Percentiles rank a stretch among this genome's conserved stretches.
These are phyloP conservation scores for Candida montana DNA, from an alignment of 805 yeast genomes.

Conservation along the genomic window DNA sequence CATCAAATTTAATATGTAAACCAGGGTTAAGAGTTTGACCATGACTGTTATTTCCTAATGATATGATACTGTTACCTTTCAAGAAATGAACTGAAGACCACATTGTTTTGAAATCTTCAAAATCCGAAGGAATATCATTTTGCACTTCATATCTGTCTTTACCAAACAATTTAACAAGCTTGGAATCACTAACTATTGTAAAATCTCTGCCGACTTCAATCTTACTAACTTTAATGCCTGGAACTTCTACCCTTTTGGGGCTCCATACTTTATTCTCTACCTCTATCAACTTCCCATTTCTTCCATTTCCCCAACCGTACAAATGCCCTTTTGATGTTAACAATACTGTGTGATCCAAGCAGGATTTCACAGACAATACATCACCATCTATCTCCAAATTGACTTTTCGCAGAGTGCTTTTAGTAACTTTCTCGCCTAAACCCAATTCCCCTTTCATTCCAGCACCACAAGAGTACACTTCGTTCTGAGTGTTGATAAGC, in stretches of 20 bases:
- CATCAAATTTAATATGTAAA: conserved; percentile 18
- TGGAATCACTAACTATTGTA: conserved; percentile 33
- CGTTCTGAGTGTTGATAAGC: conserved; percentile 36
- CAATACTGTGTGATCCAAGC: conserved; percentile 43
- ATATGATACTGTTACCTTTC: conserved; percentile 27
- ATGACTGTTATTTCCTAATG: conserved; percentile 74
- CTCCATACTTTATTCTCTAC: conserved; percentile 12
- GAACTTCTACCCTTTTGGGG: conserved; percentile 8
- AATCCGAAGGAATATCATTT: background rate
- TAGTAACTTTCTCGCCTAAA: conserved; percentile 26
- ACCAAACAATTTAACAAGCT: conserved; percentile 27
- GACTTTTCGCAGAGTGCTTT: conserved; percentile 5
- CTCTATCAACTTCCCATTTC: conserved; percentile 49
- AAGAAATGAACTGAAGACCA: conserved; percentile 74
- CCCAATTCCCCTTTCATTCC: conserved; percentile 81
- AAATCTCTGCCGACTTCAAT: conserved; percentile 53
- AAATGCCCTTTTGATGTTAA: conserved; percentile 36
- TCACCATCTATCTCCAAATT: conserved; percentile 9
- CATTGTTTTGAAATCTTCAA: conserved; percentile 43
- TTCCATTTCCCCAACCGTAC: conserved; percentile 65
- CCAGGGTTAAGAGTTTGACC: conserved; percentile 46
- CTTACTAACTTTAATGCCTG: background rate
- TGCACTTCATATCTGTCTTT: conserved; percentile 27
- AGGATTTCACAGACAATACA: conserved; percentile 26
- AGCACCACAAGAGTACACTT: conserved; percentile 49